Evolutionary conservation across 768 basidiomycete species (phyloP).

Genomic region (Gelatoporia subvermispora): DNA sequence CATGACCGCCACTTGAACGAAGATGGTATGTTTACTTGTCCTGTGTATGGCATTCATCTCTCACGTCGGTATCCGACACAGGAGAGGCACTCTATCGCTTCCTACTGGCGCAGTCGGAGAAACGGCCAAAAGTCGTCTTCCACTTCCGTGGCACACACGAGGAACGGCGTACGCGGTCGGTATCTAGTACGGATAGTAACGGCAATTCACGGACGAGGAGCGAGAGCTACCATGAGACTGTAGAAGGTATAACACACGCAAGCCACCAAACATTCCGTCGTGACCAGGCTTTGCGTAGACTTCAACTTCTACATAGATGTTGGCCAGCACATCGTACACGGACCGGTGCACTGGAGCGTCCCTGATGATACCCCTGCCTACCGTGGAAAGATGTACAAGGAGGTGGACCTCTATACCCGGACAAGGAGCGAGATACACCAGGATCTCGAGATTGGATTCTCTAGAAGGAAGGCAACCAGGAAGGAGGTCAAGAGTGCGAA

Average conservation of each 20-base stretch:
- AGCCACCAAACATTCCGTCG: background rate
- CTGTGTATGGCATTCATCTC: conserved; percentile 2
- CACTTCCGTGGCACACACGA: conserved; percentile 51
- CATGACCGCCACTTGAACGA: conserved; percentile 67
- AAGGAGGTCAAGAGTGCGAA: conserved; percentile 39
- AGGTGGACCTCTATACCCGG: conserved; percentile 36
- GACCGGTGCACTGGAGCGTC: conserved; percentile 52
- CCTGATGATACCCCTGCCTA: conserved; percentile 61
- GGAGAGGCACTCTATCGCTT: conserved; percentile 75
- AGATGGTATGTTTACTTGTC: conserved; percentile 40
- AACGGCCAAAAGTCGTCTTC: conserved; percentile 41
- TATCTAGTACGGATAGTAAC: conserved; percentile 30
- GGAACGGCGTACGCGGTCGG: conserved; percentile 47
- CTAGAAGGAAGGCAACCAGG: conserved; percentile 36
- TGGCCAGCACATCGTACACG: conserved; percentile 33
- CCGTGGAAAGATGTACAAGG: conserved; percentile 55
- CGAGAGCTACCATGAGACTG: conserved; percentile 53
- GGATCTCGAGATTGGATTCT: conserved; percentile 14
- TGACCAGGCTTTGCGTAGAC: conserved; percentile 22
- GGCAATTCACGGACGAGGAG: conserved; percentile 31
- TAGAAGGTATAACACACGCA: conserved; percentile 33
- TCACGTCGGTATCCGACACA: conserved; percentile 18
- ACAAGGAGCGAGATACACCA: background rate
- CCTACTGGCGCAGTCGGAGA: conserved; percentile 50
- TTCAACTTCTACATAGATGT: conserved; percentile 68